A percentile compares a stretch with the other conserved stretches of the same genome.
These are phyloP conservation scores for Lactifluus piperatus DNA, from an alignment of 768 basidiomycete species.

Conservation along the genomic window DNA sequence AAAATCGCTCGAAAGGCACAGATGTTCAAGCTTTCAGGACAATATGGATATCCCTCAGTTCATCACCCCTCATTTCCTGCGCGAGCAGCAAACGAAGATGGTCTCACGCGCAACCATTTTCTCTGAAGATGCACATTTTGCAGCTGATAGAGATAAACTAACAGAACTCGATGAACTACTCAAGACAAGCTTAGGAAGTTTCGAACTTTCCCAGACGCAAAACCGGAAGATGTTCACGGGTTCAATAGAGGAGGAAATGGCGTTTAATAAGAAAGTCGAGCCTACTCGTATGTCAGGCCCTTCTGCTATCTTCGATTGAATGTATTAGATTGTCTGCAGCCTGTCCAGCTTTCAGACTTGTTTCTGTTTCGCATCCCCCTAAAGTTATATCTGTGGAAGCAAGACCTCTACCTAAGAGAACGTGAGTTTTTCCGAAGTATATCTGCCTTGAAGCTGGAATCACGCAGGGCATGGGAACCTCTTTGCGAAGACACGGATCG, in stretches of 20 bases:
- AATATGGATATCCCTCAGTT: slow-evolving; percentile 7
- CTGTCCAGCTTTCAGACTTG: slow-evolving; percentile 14
- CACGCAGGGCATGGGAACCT: slow-evolving; percentile 23
- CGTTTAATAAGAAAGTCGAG: not conserved
- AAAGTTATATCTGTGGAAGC: slow-evolving; percentile 12
- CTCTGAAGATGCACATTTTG: not conserved
- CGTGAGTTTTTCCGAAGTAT: not conserved
- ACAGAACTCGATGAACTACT: slow-evolving; percentile 9
- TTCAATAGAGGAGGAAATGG: not conserved
- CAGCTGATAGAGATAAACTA: not conserved
- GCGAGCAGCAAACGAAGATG: not conserved
- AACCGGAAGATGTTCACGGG: slow-evolving; percentile 6
- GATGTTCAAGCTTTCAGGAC: not conserved
- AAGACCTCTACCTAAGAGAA: slow-evolving; percentile 9
- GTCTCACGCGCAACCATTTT: slow-evolving; percentile 7
- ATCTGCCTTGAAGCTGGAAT: not conserved
- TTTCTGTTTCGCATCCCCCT: slow-evolving; percentile 3
- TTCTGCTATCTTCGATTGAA: not conserved
- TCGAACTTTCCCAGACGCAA: not conserved
- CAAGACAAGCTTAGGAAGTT: not conserved
- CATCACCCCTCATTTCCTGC: slow-evolving; percentile 2
- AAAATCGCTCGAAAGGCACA: too few species aligned
- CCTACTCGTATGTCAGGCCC: not conserved
- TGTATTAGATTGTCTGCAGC: not conserved
- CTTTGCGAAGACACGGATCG: slow-evolving; percentile 25